phyloP scores from a whole-genome alignment of 495 filamentous ascomycete genomes.

The Poronia punctata region DNA sequence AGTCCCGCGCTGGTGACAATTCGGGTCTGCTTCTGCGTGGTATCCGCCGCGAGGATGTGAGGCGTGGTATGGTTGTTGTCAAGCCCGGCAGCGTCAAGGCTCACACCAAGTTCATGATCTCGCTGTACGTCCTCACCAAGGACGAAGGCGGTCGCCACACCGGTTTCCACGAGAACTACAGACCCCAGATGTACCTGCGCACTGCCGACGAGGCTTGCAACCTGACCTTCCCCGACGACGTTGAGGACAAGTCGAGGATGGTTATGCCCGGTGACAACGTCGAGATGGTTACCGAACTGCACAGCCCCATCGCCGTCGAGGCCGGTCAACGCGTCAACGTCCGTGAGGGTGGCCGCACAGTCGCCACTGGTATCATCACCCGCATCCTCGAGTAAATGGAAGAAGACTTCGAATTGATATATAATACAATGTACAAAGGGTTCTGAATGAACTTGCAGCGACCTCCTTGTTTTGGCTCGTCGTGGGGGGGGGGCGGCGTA shows the following conservation, averaged over 20 bases:
- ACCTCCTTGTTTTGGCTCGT: slow-evolving; percentile 11
- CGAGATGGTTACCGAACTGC: slow-evolving; percentile 81
- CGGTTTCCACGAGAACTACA: slow-evolving; percentile 88
- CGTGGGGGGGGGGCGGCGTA: slow-evolving; percentile 16
- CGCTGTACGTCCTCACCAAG: slow-evolving; percentile 94
- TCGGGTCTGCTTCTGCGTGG: slow-evolving; percentile 95
- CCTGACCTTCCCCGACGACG: slow-evolving; percentile 76
- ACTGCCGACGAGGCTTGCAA: slow-evolving; percentile 85
- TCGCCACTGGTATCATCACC: slow-evolving; percentile 87
- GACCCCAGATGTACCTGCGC: slow-evolving; percentile 89
- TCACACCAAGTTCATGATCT: slow-evolving; percentile 83
- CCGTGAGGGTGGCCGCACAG: slow-evolving; percentile 89
- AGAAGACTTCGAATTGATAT: background rate
- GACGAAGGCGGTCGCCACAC: slow-evolving; percentile 96
- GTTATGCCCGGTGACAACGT: slow-evolving; percentile 98
- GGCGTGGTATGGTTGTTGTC: slow-evolving; percentile 86
- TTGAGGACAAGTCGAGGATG: slow-evolving; percentile 60
- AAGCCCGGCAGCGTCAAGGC: slow-evolving; percentile 71
- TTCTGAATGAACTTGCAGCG: slow-evolving; percentile 16
- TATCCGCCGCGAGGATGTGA: slow-evolving; percentile 86
- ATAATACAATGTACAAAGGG: slow-evolving; percentile 10
- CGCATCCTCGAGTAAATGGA: slow-evolving; percentile 60
- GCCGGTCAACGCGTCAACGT: slow-evolving; percentile 90
- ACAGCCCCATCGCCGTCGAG: slow-evolving; percentile 79
- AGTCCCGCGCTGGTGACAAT: slow-evolving; percentile 92